These are phyloP conservation scores for Cyberlindnera euphorbiae DNA, from an alignment of 805 yeast species.

Conservation along the genomic window DNA sequence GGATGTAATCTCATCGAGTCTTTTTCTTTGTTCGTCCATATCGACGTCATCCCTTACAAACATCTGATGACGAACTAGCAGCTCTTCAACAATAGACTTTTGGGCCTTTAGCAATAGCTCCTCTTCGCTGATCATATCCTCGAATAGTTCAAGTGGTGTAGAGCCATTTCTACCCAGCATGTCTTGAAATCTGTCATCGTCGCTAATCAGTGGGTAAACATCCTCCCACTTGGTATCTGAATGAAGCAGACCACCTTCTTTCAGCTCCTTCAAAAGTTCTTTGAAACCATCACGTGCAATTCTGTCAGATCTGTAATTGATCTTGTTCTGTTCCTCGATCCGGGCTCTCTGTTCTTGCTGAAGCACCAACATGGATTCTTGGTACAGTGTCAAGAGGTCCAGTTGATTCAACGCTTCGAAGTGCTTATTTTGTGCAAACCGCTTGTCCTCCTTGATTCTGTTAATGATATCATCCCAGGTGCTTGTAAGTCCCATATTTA, in stretches of 20 bases:
- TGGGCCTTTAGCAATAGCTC: constrained; percentile 50
- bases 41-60: constrained; percentile 23
- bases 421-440: constrained; percentile 58
- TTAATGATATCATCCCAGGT: constrained; percentile 20
- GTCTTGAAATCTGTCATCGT: constrained; percentile 52
- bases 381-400: constrained; percentile 57
- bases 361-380: constrained; percentile 29
- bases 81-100: constrained; percentile 53
- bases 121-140: constrained; percentile 67
- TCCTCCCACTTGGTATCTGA: constrained; percentile 60
- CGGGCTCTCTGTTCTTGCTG: constrained; percentile 20
- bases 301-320: constrained; percentile 54
- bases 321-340: constrained; percentile 26
- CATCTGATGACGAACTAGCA: constrained; percentile 34
- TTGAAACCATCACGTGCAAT: constrained; percentile 60
- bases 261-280: constrained; percentile 36
- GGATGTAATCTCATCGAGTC: constrained; percentile 16
- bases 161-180: constrained; percentile 78
- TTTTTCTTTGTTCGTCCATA: constrained; percentile 5
- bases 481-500: constrained; percentile 24
- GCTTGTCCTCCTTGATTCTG: constrained; percentile 32
- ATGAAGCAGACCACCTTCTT: constrained; percentile 30
- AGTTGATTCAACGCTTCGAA: constrained; percentile 45
- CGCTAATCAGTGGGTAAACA: constrained; percentile 44
- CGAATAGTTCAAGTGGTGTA: constrained; percentile 66